Conservation (phyloP, 2,329 filamentous ascomycete genomes). For the Penicillium expansum region DNA sequence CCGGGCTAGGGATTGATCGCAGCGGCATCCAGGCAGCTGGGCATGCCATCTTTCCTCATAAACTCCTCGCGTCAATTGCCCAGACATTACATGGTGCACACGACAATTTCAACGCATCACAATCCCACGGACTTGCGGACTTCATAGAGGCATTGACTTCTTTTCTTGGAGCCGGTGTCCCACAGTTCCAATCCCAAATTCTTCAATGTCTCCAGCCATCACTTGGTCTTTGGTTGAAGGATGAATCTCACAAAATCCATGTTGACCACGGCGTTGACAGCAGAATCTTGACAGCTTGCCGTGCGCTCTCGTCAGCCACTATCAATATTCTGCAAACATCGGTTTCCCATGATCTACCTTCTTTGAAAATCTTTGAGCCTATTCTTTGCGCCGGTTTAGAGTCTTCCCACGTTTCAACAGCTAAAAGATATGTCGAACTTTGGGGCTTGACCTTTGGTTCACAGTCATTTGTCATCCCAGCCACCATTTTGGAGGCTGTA, state of each 20-base stretch:
- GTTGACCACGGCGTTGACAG: constrained; percentile 30
- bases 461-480: constrained; percentile 62
- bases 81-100: constrained; percentile 58
- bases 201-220: constrained; percentile 58
- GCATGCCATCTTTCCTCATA: constrained; percentile 39
- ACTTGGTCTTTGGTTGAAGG: constrained; percentile 37
- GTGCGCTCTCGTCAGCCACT: constrained; percentile 31
- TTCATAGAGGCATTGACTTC: constrained; percentile 56
- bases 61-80: constrained; percentile 62
- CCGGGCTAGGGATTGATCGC: constrained; percentile 7
- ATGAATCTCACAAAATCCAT: constrained; percentile 30
- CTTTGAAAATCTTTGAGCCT: constrained; percentile 52
- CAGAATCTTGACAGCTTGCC: constrained; percentile 35
- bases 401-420: constrained; percentile 51
- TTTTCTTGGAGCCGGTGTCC: constrained; percentile 53
- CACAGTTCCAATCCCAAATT: constrained; percentile 53
- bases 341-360: constrained; percentile 25
- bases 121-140: constrained; percentile 41
- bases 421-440: constrained; percentile 53
- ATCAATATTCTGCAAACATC: constrained; percentile 33
- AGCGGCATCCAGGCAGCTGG: constrained; percentile 1
- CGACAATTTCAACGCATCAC: constrained; percentile 39
- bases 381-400: constrained; percentile 54
- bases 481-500: constrained; percentile 61
- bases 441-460: constrained; percentile 72